phyloP scores from a whole-genome alignment of 352 stramenopile species.

The Globisporangium canariense region DNA sequence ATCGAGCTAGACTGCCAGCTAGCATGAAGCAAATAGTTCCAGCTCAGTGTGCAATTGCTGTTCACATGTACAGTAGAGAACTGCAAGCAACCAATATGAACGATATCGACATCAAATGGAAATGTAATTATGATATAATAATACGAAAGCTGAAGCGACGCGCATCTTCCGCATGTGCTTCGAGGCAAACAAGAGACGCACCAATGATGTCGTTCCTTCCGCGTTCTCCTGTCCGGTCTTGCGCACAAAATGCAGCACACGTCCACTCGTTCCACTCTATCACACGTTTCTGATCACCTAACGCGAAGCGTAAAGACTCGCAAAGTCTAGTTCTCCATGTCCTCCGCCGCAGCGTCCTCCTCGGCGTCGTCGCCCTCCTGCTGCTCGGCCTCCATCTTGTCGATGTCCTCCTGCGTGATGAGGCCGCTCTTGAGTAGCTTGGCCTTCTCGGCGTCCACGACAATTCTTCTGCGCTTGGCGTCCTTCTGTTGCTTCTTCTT shows the following conservation, averaged over 20 bases:
- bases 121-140: conserved; percentile 20
- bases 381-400: conserved; percentile 68
- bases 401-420: conserved; percentile 81
- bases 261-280: not conserved
- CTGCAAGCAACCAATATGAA: not conserved
- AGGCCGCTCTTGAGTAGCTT: conserved; percentile 77
- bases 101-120: conserved; percentile 10
- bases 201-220: not conserved
- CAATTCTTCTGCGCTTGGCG: conserved; percentile 70
- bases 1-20: not conserved
- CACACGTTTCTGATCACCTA: not conserved
- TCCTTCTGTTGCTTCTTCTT: conserved; percentile 89
- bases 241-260: not conserved
- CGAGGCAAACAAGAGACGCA: not conserved
- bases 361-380: conserved; percentile 33
- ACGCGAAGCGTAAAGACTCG: not conserved
- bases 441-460: conserved; percentile 65
- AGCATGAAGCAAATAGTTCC: no score
- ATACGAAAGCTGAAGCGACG: conserved; percentile 8
- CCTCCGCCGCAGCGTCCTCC: conserved; percentile 23
- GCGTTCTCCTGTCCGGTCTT: not conserved
- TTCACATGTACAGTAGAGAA: not conserved
- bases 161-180: not conserved
- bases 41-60: no score
- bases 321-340: conserved; percentile 47